Evolutionary conservation across 768 basidiomycete species (phyloP), one percentile per base, ranked within the genome.

Genomic region (Pholiota microspora): DNA sequence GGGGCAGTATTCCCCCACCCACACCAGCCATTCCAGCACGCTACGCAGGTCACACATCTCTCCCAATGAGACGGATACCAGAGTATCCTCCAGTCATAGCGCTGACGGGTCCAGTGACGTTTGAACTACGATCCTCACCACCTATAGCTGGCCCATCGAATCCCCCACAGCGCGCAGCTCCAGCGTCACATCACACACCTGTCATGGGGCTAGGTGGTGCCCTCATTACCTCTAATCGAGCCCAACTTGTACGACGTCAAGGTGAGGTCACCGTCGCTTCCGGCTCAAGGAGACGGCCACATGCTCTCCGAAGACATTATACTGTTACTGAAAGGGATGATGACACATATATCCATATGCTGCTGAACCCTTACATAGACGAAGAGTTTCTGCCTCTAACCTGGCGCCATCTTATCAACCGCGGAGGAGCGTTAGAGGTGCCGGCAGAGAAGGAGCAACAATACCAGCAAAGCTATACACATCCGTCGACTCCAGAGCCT

Each of bases 391-490:
- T 44, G 4, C 51, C 51, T 31, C 0, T 28, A 1, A 23, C 16
- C 4, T 51, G 24, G 15, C 31, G 21, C 8, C 31, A 23, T 23
- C 49, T 32, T 35, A 16, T 18, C 40, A 32, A 18, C 25, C 38
- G 28, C 10, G 34, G 13, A 15, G n/a, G 25, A n/a, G 31, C 48
- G 47, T n/a, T 31, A 12, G 18, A 48, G 16, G 27, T n/a, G n/a
- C n/a, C 54, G 8, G 58, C 55, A 10, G 63, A 66, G 44, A 61
- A 60, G 47, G 70, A 73, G 21, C 75, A n/a, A n/a, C n/a, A 81
- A 54, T 89, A 89, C 61, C 75, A 73, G 54, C 62, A 71, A 1
- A 71, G 71, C n/a, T 88, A 82, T 68, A 92, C 89, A 0, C 89
- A 92, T 63, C 80, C 86, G 1, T 66, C 67, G 8, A 69, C 67